Evolutionary conservation across 2,329 filamentous ascomycete genomes (phyloP).

Genomic region (Penicillium expansum): DNA sequence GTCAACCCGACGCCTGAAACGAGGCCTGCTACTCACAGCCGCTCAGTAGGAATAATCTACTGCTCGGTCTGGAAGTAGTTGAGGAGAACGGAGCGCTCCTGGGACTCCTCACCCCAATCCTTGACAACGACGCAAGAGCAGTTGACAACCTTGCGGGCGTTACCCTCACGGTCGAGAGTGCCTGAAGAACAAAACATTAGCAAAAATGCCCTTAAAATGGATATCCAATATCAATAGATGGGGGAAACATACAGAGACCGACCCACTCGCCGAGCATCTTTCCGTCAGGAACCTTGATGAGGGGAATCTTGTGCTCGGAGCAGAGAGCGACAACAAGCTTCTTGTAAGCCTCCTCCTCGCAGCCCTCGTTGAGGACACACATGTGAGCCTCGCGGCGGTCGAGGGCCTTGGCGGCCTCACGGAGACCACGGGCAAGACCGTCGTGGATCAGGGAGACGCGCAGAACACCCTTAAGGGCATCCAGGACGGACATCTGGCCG

Average conservation of each 20-base stretch:
- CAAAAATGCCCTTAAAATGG: not conserved
- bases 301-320: slow-evolving; percentile 99
- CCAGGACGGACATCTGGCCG: slow-evolving; percentile 87
- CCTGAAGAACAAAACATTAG: slow-evolving; percentile 53
- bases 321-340: slow-evolving; percentile 98
- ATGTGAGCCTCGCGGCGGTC: slow-evolving; percentile 99
- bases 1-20: slow-evolving; percentile 1
- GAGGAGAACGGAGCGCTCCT: slow-evolving; percentile 97
- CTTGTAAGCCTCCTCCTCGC: slow-evolving; percentile 99
- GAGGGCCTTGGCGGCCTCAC: slow-evolving; percentile 97
- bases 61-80: slow-evolving; percentile 98
- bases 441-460: slow-evolving; percentile 99
- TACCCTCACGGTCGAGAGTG: slow-evolving; percentile 98
- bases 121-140: slow-evolving; percentile 99
- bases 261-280: slow-evolving; percentile 99
- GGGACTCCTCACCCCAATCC: slow-evolving; percentile 99
- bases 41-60: slow-evolving; percentile 33
- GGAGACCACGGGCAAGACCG: slow-evolving; percentile 95
- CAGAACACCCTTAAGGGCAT: slow-evolving; percentile 97
- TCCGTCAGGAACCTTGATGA: slow-evolving; percentile 99
- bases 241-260: slow-evolving; percentile 81
- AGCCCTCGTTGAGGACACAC: slow-evolving; percentile 99
- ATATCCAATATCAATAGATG: not conserved
- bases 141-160: slow-evolving; percentile 99
- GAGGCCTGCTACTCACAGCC: slow-evolving; percentile 2